Conservation (phyloP, 139 green algal genomes). For the Parachlorella kessleri region DNA sequence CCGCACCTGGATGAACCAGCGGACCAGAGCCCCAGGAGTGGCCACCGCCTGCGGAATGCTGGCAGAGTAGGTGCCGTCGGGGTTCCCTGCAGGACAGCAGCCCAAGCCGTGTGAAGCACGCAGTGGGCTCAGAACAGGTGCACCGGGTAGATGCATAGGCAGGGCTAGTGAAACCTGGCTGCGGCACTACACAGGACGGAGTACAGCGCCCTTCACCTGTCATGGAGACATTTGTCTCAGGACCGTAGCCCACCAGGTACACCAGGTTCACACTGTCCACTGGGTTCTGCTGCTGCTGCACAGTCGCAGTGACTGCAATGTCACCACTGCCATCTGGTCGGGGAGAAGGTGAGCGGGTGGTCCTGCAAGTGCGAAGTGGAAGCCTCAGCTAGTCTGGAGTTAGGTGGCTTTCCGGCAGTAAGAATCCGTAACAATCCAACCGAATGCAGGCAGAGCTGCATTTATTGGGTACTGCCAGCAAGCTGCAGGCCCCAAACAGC, state of each 20-base stretch:
- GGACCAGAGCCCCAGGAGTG: slow-evolving; percentile 31
- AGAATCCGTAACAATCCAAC: too few species aligned
- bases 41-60: slow-evolving; percentile 23
- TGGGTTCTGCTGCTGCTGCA: slow-evolving; percentile 7
- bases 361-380: slow-evolving; percentile 6
- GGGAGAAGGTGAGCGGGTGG: slow-evolving; percentile 7
- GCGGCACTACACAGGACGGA: too few species aligned
- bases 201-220: slow-evolving; percentile 3
- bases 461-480: too few species aligned
- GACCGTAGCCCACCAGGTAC: slow-evolving; percentile 27
- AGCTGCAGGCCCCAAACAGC: too few species aligned
- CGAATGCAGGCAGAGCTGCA: too few species aligned
- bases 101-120: too few species aligned
- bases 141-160: too few species aligned
- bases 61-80: slow-evolving; percentile 27
- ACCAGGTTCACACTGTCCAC: slow-evolving; percentile 19
- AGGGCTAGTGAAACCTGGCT: too few species aligned
- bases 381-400: too few species aligned
- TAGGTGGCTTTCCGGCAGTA: too few species aligned
- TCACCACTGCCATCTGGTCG: neutral
- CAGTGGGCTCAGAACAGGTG: too few species aligned
- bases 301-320: slow-evolving; percentile 17
- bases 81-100: neutral
- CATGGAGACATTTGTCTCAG: slow-evolving; percentile 7
- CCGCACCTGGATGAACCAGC: slow-evolving; percentile 36